Evolutionary conservation across 2,329 filamentous ascomycete genomes (phyloP).

Genomic region (Colletotrichum zoysiae): DNA sequence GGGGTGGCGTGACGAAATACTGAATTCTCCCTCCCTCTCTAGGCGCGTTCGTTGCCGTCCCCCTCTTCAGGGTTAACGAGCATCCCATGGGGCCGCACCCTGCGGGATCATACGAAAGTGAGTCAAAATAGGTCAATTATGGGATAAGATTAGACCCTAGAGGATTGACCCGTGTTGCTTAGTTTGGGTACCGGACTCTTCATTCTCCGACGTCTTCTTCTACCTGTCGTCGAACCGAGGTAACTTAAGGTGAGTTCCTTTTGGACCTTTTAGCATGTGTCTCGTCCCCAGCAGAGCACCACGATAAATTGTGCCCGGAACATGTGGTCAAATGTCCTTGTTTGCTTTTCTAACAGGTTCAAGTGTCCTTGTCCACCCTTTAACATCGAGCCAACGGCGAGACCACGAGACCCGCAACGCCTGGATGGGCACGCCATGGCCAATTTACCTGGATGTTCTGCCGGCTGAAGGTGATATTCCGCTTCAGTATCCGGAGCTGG

Average conservation of each 20-base stretch:
- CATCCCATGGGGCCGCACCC: constrained; percentile 52
- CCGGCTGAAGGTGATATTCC: constrained; percentile 47
- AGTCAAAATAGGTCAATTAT: constrained; percentile 23
- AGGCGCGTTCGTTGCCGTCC: constrained; percentile 52
- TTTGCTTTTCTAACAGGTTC: not conserved
- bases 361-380: constrained; percentile 50
- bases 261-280: too few species aligned
- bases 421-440: constrained; percentile 52
- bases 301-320: too few species aligned
- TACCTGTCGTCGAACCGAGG: constrained; percentile 51
- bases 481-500: constrained; percentile 50
- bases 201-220: constrained; percentile 52
- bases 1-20: not conserved
- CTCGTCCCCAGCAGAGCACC: too few species aligned
- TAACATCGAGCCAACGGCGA: constrained; percentile 48
- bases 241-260: constrained; percentile 45
- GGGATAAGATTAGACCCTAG: too few species aligned
- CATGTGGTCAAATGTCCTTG: not conserved
- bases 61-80: constrained; percentile 49
- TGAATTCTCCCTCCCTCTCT: not conserved
- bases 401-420: constrained; percentile 51
- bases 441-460: constrained; percentile 49
- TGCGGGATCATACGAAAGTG: constrained; percentile 52
- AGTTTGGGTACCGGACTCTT: constrained; percentile 52
- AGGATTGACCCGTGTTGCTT: not conserved